These are phyloP conservation scores for Tephrocybe rancida DNA, from an alignment of 768 basidiomycete species.

Conservation along the genomic window DNA sequence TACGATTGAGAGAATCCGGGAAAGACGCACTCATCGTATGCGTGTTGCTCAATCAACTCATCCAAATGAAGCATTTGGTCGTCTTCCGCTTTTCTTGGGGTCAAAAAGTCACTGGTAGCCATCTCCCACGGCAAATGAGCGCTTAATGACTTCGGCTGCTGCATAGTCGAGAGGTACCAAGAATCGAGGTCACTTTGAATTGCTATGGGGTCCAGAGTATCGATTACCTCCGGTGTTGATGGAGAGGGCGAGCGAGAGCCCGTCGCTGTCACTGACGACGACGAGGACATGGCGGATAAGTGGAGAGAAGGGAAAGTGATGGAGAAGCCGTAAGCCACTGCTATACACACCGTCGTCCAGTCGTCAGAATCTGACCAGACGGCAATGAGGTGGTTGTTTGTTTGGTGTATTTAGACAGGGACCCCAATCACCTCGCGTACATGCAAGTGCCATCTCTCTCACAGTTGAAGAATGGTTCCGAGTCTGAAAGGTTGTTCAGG, in stretches of 20 bases:
- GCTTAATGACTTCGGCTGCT: constrained; percentile 41
- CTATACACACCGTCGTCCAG: background rate
- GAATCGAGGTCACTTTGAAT: constrained; percentile 54
- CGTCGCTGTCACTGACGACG: constrained; percentile 55
- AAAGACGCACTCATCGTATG: constrained; percentile 71
- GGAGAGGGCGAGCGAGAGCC: constrained; percentile 77
- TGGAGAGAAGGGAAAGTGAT: background rate
- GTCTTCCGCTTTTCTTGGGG: constrained; percentile 49
- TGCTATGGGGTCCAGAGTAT: constrained; percentile 49
- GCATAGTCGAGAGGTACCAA: constrained; percentile 55
- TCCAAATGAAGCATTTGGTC: constrained; percentile 66
- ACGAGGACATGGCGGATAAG: constrained; percentile 52
- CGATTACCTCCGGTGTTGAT: constrained; percentile 64
- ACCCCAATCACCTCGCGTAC: constrained; percentile 6
- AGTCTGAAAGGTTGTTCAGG: no score
- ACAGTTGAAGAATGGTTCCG: no score
- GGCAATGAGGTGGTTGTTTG: constrained; percentile 13
- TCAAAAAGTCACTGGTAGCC: constrained; percentile 37
- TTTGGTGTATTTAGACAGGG: constrained; percentile 8
- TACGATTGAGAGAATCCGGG: constrained; percentile 12
- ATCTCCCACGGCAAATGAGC: constrained; percentile 45
- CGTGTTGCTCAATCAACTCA: constrained; percentile 74
- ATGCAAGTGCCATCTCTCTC: no score
- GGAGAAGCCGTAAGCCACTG: background rate
- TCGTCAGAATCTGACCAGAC: background rate